Conservation (phyloP, 768 basidiomycete species). For the Termitomyces sp. region DNA sequence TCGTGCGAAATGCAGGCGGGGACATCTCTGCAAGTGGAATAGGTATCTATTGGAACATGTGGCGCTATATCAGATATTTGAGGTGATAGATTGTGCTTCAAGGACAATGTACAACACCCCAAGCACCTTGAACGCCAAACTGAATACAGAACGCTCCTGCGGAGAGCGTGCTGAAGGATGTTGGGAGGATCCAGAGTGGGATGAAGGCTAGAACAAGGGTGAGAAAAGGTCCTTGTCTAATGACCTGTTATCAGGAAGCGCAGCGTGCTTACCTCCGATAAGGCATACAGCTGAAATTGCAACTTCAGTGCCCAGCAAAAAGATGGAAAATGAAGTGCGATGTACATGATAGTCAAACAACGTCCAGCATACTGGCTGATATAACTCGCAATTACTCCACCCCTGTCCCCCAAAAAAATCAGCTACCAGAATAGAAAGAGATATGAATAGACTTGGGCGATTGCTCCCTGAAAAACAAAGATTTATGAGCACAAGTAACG, state of each 20-base stretch:
- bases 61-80: not conserved
- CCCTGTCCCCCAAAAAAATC: not conserved
- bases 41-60: constrained; percentile 47
- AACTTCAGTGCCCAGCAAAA: not conserved
- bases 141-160: constrained; percentile 88
- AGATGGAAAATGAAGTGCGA: not conserved
- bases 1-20: constrained; percentile 84
- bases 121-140: constrained; percentile 86
- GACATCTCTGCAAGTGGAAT: constrained; percentile 82
- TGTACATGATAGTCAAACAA: constrained; percentile 20
- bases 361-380: constrained; percentile 19
- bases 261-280: constrained; percentile 34
- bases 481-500: not conserved
- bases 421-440: not conserved
- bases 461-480: constrained; percentile 16
- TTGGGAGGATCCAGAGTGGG: constrained; percentile 82
- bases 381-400: constrained; percentile 16
- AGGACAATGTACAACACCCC: constrained; percentile 66
- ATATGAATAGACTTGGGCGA: constrained; percentile 9
- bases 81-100: constrained; percentile 28
- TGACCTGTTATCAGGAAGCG: too few relatives aligned
- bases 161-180: constrained; percentile 57
- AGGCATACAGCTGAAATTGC: constrained; percentile 39
- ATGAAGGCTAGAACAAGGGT: constrained; percentile 37
- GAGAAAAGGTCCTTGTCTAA: fast-evolving